Conservation (phyloP, 331 rosid genomes). For the Malus hybrid region DNA sequence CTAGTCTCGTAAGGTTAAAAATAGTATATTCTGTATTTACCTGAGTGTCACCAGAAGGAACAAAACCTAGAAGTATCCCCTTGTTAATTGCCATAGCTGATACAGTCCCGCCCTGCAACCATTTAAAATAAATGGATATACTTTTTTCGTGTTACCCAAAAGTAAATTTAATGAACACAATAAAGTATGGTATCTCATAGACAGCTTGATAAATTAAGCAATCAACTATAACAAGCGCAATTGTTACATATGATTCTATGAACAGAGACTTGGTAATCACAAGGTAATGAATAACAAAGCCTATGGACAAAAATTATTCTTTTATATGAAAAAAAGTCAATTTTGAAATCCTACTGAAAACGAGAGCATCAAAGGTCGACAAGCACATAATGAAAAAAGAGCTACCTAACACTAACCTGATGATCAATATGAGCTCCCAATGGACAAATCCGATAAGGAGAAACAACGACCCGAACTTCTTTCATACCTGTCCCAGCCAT, state of each 20-base stretch:
- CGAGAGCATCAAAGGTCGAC: not conserved
- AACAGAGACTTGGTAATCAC: not conserved
- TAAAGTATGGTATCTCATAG: not conserved
- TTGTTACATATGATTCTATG: not conserved
- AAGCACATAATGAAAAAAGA: not conserved
- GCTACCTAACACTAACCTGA: constrained; percentile 52
- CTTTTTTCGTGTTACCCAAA: not conserved
- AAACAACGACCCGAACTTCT: constrained; percentile 67
- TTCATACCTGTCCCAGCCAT: constrained; percentile 47
- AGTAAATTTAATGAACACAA: not conserved
- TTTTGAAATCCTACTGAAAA: not conserved
- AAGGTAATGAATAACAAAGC: too few species aligned
- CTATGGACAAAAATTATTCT: too few species aligned
- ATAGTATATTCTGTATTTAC: constrained; percentile 23
- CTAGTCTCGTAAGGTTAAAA: not conserved
- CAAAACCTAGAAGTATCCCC: constrained; percentile 86
- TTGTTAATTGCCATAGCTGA: constrained; percentile 75
- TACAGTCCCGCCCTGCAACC: constrained; percentile 76
- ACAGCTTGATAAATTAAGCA: not conserved
- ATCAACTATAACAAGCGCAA: not conserved
- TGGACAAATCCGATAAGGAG: constrained; percentile 97
- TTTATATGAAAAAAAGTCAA: not conserved
- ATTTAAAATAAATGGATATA: not conserved
- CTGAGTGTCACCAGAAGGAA: constrained; percentile 62
- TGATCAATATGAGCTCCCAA: constrained; percentile 97